Base-by-base conservation (phyloP, 2,329 filamentous ascomycete genomes). In the Apiospora sp. region DNA sequence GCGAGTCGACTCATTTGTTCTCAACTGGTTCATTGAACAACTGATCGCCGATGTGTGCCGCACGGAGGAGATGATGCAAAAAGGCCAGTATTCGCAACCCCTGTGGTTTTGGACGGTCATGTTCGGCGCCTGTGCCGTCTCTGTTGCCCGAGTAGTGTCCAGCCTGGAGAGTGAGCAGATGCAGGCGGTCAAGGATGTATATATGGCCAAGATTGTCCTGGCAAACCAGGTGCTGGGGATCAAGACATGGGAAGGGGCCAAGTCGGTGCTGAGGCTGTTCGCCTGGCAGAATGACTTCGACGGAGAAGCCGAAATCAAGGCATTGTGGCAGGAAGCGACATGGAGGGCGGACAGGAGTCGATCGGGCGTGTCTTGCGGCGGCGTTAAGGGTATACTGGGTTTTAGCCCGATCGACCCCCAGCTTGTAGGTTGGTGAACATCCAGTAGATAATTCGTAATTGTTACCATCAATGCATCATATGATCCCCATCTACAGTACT, bases 21-120 rank as follows among this genome's bases (percentile, higher is more conserved):
- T 84, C 7, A 84, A 83, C 73, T 86, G 84, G 84, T 82, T 86
- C 67, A 80, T 86, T 64, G 84, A 86, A 75, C 84, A 86, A 72
- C 79, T 86, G 67, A 81, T 85, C 19, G 83, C 83, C 69, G 84
- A 86, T 71, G 82, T 85, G 51, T 83, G 81, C 69, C 79, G 81
- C 43, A 84, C 83, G 13, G 83, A 86, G 74, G 76, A 76, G 41
- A 79, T 80, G 54, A 83, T 86, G 77, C 79, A 81, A 69, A 80
- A 80, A 71, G 84, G 82, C n/a, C 78, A 80, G 24, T 86, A 84
- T 78, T 84, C 81, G 71, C 82, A 81, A 72, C 81, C 83, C 69
- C 77, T 85, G 43, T 86, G 84, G 84, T 81, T 86, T 46, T 86
- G 84, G 83, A 84, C 83, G 30, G 82, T 85, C 64, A 81, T 86